Evolutionary conservation across 768 basidiomycete genomes (phyloP).

Genomic region (Lepiota brunneoincarnata): DNA sequence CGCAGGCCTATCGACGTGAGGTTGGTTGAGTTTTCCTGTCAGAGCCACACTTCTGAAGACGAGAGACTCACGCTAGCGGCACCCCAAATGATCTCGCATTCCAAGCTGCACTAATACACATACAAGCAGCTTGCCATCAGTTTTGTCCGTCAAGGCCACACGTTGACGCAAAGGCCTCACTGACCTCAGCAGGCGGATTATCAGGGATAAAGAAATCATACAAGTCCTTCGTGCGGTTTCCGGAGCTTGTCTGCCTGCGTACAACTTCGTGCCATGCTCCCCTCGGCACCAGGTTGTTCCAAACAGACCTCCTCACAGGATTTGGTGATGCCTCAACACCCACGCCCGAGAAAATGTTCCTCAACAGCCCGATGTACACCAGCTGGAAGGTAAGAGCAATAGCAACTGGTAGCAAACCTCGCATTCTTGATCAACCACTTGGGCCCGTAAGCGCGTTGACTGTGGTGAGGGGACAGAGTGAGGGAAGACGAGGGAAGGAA

Average conservation of each 20-base stretch:
- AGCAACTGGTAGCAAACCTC: neutral
- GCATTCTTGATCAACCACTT: neutral
- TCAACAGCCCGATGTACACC: neutral
- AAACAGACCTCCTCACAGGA: neutral
- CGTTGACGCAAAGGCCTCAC: too few species aligned
- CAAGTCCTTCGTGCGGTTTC: constrained; percentile 5
- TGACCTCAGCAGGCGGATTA: neutral
- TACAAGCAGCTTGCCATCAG: too few species aligned
- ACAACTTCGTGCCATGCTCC: neutral
- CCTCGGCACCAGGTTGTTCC: constrained; percentile 1
- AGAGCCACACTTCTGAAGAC: too few species aligned
- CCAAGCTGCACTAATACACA: neutral
- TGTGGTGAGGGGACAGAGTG: neutral
- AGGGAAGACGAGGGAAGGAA: neutral
- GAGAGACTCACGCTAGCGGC: constrained; percentile 3
- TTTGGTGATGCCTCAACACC: neutral
- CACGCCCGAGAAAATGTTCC: neutral
- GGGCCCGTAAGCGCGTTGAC: neutral
- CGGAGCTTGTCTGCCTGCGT: neutral
- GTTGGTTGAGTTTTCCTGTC: neutral
- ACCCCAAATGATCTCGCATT: constrained; percentile 9
- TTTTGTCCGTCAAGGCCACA: too few species aligned
- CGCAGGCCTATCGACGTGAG: neutral
- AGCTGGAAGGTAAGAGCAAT: neutral
- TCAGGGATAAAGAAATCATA: constrained; percentile 4